Evolutionary conservation across 2,329 filamentous ascomycete species (phyloP).

Genomic region (Clonostachys byssicola): DNA sequence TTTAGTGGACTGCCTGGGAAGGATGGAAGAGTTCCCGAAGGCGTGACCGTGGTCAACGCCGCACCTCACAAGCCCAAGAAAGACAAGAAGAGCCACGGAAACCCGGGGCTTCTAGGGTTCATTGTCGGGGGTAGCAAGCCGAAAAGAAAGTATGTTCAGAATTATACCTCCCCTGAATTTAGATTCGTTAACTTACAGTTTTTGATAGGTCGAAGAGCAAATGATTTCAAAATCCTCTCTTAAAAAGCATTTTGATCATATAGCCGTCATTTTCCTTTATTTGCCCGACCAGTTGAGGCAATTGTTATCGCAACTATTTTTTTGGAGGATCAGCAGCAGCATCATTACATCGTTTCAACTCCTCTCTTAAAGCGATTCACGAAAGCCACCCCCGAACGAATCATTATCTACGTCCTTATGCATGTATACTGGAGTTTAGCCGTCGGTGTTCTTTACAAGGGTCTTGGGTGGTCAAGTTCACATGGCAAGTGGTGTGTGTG

Average conservation of each 20-base stretch:
- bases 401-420: too few species aligned
- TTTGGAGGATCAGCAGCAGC: not conserved
- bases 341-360: not conserved
- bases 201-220: not conserved
- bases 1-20: too few species aligned
- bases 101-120: constrained; percentile 1
- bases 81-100: constrained; percentile 3
- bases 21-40: not conserved
- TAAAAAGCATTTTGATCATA: too few species aligned
- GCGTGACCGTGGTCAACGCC: constrained; percentile 4
- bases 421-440: too few species aligned
- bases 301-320: not conserved
- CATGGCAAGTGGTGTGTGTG: too few species aligned
- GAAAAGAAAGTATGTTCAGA: constrained; percentile 6
- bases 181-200: not conserved
- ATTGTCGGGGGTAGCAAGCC: not conserved
- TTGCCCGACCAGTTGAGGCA: not conserved
- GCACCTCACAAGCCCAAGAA: constrained; percentile 3
- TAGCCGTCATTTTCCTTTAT: too few species aligned
- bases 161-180: too few species aligned
- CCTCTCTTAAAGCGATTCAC: too few species aligned
- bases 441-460: too few species aligned
- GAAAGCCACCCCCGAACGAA: too few species aligned
- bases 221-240: not conserved
- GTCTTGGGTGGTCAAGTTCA: too few species aligned